Conservation (phyloP, 805 yeast species). For the Isabelozyma rhagii region DNA sequence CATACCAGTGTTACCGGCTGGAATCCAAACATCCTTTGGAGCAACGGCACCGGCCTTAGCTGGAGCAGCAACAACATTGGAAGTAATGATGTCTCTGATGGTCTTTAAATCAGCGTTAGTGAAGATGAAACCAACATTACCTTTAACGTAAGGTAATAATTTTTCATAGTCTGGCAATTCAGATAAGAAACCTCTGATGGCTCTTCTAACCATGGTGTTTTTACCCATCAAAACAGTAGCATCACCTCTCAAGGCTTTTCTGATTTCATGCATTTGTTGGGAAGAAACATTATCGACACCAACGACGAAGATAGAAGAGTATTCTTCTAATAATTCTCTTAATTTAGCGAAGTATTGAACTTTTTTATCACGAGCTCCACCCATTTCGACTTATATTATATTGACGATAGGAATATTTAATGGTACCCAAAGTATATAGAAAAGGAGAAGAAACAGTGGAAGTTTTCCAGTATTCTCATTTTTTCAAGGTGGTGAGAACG, state of each 20-base stretch:
- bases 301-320: constrained; percentile 97
- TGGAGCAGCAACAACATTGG: constrained; percentile 99
- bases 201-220: constrained; percentile 99
- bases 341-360: constrained; percentile 92
- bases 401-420: constrained; percentile 90
- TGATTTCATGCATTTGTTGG: constrained; percentile 99
- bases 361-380: constrained; percentile 99
- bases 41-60: constrained; percentile 99
- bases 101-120: constrained; percentile 92
- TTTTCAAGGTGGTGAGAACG: neutral
- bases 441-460: neutral
- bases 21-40: constrained; percentile 95
- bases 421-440: constrained; percentile 40
- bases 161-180: constrained; percentile 97
- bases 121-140: constrained; percentile 99
- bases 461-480: neutral
- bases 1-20: constrained; percentile 99
- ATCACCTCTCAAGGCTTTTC: constrained; percentile 92
- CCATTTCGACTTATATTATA: constrained; percentile 86
- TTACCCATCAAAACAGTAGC: constrained; percentile 99
- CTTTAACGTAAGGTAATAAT: constrained; percentile 90
- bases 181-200: constrained; percentile 90
- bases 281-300: constrained; percentile 99
- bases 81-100: constrained; percentile 81
- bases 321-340: constrained; percentile 92